Evolutionary conservation across 495 filamentous ascomycete genomes (phyloP), one percentile per base, ranked within the genome.

Genomic region (Xylaria acuta): DNA sequence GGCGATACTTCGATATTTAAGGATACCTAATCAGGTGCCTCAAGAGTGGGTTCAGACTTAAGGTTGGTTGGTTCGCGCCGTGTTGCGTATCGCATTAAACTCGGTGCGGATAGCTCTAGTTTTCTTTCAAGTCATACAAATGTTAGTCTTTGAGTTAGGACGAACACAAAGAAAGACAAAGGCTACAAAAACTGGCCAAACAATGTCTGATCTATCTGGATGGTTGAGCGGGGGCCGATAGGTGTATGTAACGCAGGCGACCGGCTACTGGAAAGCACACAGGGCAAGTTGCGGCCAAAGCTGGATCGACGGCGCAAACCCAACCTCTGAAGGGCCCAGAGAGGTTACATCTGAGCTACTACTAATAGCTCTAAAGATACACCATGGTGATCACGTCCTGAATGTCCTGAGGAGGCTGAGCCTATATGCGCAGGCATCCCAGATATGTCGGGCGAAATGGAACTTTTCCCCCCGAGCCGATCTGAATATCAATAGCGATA

Each of bases 31-130:
- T 25, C 38, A 63, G 18, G 60, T 25, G 7, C 60, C 9, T 25
- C 5, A 32, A 63, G 18, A 12, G 38, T 16, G 38, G n/a, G 12
- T 43, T 63, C 11, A 41, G 22, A 6, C 27, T 22, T 16, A 34
- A 32, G 40, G 12, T 32, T 4, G 25, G 6, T 47, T 40, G 40
- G 62, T n/a, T 59, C 32, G 18, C n/a, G 41, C 18, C 4, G 41
- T 47, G 63, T 47, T 49, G 63, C 47, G 62, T 65, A 7, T n/a
- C 40, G 20, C 27, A 51, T 53, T 32, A 38, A 53, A 34, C 45
- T 32, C 5, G 20, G 38, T 30, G 20, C 30, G 4, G 7, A 53
- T 25, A n/a, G 1, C 18, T 51, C 20, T 47, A 27, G 22, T 41
- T 5, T 22, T 27, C 16, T 47, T 20, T 49, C 5, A 65, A 34